Conservation (phyloP, 2,329 filamentous ascomycete genomes). For the Botrytis cinerea region DNA sequence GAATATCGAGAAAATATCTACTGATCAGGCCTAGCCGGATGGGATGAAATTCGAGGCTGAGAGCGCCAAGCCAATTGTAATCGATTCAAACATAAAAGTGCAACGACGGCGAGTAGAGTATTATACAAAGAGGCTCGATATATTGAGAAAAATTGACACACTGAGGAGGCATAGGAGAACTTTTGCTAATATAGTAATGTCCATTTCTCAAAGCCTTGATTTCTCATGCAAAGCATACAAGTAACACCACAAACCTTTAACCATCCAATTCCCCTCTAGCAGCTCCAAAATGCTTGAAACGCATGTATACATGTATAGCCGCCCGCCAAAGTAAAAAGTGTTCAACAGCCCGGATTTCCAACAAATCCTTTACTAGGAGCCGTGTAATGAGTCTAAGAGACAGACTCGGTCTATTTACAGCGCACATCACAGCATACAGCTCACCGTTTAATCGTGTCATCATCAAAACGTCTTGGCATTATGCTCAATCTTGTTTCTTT, state of each 20-base stretch:
- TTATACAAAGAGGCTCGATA: background rate
- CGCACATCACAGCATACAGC: conserved; percentile 17
- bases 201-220: background rate
- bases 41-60: background rate
- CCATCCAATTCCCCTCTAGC: conserved; percentile 12
- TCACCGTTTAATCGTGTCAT: conserved; percentile 9
- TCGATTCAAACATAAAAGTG: background rate
- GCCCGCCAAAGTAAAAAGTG: background rate
- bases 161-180: background rate
- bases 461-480: background rate
- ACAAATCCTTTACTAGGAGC: background rate
- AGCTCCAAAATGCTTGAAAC: conserved; percentile 8
- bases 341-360: background rate
- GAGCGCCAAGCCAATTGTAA: background rate
- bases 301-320: background rate
- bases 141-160: background rate
- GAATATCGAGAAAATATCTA: background rate
- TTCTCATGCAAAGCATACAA: background rate
- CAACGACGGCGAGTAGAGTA: background rate
- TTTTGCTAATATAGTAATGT: conserved; percentile 7
- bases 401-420: conserved; percentile 18
- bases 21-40: conserved; percentile 1
- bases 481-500: conserved; percentile 11
- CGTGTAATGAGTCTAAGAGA: conserved; percentile 13
- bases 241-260: background rate